phyloP scores from a whole-genome alignment of 768 basidiomycete species.

The Mycena belliarum region DNA sequence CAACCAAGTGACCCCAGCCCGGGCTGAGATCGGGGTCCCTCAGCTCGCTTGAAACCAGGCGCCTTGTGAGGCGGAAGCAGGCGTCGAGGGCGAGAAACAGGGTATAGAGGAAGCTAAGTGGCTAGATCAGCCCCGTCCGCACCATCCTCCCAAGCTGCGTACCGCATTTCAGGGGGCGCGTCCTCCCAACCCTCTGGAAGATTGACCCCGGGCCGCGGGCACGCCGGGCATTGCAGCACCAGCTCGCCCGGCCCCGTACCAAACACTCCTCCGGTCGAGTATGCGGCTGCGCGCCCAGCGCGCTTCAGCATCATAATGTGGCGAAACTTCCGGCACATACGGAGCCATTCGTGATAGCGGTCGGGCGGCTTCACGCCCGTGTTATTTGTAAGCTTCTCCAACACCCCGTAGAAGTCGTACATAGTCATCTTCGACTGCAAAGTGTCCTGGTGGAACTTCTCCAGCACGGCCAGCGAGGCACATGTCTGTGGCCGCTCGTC shows the following conservation, averaged over 20 bases:
- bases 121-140: too few species aligned
- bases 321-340: constrained; percentile 2
- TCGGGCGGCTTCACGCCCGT: background rate
- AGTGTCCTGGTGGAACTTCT: constrained; percentile 29
- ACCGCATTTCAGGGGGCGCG: too few species aligned
- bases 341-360: background rate
- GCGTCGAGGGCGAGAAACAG: constrained; percentile 24
- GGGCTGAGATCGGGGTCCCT: background rate
- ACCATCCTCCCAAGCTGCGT: too few species aligned
- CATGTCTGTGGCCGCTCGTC: constrained; percentile 27
- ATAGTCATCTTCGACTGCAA: background rate
- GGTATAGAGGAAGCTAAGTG: background rate
- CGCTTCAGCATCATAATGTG: background rate
- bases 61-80: constrained; percentile 25
- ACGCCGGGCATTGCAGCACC: too few species aligned
- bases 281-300: too few species aligned
- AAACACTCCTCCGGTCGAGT: too few species aligned
- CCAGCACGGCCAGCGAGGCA: constrained; percentile 30
- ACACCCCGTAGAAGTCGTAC: background rate
- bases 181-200: too few species aligned
- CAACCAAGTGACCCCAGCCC: constrained; percentile 14
- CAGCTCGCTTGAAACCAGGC: background rate
- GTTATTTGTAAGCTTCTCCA: background rate
- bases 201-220: too few species aligned
- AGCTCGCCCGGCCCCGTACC: too few species aligned